These are phyloP conservation scores for Eragrostis nindensis DNA, from an alignment of 176 grass and related monocot species.

Conservation along the genomic window DNA sequence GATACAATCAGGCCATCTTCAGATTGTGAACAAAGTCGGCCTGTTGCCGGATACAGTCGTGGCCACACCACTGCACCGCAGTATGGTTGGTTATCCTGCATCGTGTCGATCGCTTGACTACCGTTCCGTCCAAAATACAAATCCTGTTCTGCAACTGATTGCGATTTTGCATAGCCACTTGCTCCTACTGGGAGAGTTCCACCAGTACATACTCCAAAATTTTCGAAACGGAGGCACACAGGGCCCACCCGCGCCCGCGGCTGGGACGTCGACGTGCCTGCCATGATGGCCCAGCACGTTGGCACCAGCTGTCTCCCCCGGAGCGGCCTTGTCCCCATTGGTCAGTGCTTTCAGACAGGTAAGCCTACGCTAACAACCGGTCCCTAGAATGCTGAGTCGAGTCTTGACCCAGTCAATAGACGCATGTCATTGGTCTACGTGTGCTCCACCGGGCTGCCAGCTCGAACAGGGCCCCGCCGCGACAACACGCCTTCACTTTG, in stretches of 20 bases:
- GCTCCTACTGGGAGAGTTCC: too few species aligned
- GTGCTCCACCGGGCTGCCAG: not conserved
- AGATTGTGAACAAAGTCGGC: too few species aligned
- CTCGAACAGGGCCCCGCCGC: not conserved
- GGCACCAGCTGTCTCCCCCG: constrained; percentile 12
- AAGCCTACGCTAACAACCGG: constrained; percentile 33
- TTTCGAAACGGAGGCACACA: not conserved
- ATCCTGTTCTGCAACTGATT: not conserved
- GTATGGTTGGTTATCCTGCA: too few species aligned
- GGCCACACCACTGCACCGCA: too few species aligned
- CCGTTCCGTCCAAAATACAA: too few species aligned
- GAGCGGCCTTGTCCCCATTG: not conserved
- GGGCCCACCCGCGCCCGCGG: too few species aligned
- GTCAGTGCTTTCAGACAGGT: constrained; percentile 14
- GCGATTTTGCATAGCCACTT: too few species aligned
- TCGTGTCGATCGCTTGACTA: too few species aligned
- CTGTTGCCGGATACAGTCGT: too few species aligned
- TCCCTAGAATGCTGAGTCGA: not conserved
- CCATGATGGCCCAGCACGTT: constrained; percentile 20
- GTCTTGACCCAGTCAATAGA: not conserved
- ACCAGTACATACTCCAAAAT: not conserved
- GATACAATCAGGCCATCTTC: too few species aligned
- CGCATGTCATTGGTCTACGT: not conserved
- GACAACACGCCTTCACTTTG: not conserved
- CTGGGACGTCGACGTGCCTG: constrained; percentile 4